Evolutionary conservation across 768 basidiomycete species (phyloP).

Genomic region (Rhodotorula kratochvilovae): DNA sequence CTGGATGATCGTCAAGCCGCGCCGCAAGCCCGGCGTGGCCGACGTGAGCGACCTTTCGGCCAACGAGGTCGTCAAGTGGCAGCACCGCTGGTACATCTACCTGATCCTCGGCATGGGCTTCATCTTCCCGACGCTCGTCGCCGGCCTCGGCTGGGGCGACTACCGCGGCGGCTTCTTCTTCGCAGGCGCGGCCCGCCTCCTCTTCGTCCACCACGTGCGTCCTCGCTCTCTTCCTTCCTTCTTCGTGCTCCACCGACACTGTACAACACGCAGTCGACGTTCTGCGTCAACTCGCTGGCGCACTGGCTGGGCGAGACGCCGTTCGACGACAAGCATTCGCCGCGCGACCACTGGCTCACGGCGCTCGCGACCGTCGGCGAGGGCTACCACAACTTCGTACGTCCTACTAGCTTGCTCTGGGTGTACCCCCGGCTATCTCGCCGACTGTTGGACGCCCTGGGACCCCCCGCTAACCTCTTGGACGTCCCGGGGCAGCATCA

Average conservation of each 20-base stretch:
- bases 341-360: constrained; percentile 60
- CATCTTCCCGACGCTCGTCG: constrained; percentile 62
- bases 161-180: constrained; percentile 70
- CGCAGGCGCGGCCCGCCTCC: constrained; percentile 68
- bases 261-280: constrained; percentile 69
- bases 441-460: neutral
- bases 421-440: no score
- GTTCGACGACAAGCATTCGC: constrained; percentile 68
- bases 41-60: constrained; percentile 69
- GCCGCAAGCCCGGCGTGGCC: constrained; percentile 63
- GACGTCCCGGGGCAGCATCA: no score
- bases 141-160: constrained; percentile 68
- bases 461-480: neutral
- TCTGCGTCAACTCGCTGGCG: constrained; percentile 82
- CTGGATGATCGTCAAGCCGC: constrained; percentile 77
- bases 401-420: no score
- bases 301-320: constrained; percentile 76
- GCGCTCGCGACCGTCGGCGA: constrained; percentile 80
- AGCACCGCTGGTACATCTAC: constrained; percentile 67
- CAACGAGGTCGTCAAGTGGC: constrained; percentile 68
- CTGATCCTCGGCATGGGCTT: constrained; percentile 66
- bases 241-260: neutral
- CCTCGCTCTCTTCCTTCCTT: neutral
- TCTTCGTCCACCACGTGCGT: constrained; percentile 75
- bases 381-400: constrained; percentile 77